Evolutionary conservation across 371 early-diverging fungal species (phyloP), one percentile per base, ranked within the genome.

Genomic region (Lichtheimia ornata): DNA sequence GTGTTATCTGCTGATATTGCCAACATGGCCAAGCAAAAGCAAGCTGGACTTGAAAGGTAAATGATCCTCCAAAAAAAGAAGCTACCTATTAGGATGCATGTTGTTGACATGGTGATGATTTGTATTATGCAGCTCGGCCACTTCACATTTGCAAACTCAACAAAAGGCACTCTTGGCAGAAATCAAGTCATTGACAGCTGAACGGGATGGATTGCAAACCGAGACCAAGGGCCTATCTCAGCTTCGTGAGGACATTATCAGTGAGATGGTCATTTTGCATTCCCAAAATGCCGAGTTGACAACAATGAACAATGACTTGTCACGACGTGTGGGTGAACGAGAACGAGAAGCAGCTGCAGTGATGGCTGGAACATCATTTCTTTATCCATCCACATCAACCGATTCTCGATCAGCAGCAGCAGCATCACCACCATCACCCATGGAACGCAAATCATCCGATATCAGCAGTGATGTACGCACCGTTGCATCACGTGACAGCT

Each of bases 221-320:
- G 74, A 73, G 13, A 68, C 70, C 3, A 56, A 73, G 20, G 56
- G 69, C 20, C 55, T 82, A 0, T 72, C 25, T 44, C 54, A 61
- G 35, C 41, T 62, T 1, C 66, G 77, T 22, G 77, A 81, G 30
- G 77, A 77, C 15, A 51, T 83, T 7, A 64, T 85, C 25, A 66
- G 76, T 43, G 86, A 85, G 54, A 81, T 82, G 70, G 76, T 82
- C 11, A 73, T 80, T 20, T 62, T 84, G 15, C 82, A 80, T 41
- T 72, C 78, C 11, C 74, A 83, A 58, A 83, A 81, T 53, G 82
- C 82, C 0, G 84, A 85, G 54, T 66, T 85, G 4, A 73, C 78
- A 6, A 72, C 62, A 3, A 78, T 83, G 64, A 86, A 83, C 64
- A 82, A 83, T 60, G 85, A 83, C 25, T 63, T 85, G 58, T 80